Evolutionary conservation across 2,329 filamentous ascomycete genomes (phyloP), one percentile per base, ranked within the genome.

Genomic region (Fusarium floridanum): DNA sequence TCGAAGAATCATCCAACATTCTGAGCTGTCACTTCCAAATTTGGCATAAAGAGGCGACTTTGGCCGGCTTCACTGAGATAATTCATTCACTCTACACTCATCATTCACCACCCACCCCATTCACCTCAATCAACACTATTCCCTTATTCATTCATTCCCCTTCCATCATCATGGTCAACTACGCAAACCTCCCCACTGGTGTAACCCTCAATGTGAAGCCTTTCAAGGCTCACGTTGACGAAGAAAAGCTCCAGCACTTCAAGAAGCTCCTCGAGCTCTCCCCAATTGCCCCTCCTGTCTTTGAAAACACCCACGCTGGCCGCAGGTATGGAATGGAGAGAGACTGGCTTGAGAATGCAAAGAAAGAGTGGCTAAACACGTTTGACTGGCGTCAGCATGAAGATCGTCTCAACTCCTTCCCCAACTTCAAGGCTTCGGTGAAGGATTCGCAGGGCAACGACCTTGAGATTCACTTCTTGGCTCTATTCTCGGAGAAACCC

Each of bases 391-490:
- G 84, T 14, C 77, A 79, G 43, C 76, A 77, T 16, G 74, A 80
- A 37, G 61, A 66, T 5, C 57, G 57, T 5, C 85, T 89, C 78
- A 89, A 89, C 78, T 82, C 80, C 5, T 84, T 86, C 61, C 86
- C 86, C 0, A 86, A 88, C 76, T 89, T 85, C 81, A 86, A 80
- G 20, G 77, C 81, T 1, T 70, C 77, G 0, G 81, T 87, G 50
- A 76, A 82, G 3, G 83, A 85, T 39, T 57, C 62, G 1, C 27
- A 48, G 20, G 60, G 60, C 8, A 67, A 59, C 32, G 34, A 77
- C 17, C n/a, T n/a, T 12, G 48, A 83, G 4, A 81, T 91, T 48
- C 89, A 91, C 73, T 91, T 91, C 74, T 77, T 84, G 1, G 88
- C 85, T 0, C 80, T 91, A 1, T 91, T 91, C 79, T 90, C 88